Percentiles rank a stretch among this genome's conserved stretches.
Conservation (phyloP, 192 early-diverging fungal species). For the Jimgerdemannia flammicorona region DNA sequence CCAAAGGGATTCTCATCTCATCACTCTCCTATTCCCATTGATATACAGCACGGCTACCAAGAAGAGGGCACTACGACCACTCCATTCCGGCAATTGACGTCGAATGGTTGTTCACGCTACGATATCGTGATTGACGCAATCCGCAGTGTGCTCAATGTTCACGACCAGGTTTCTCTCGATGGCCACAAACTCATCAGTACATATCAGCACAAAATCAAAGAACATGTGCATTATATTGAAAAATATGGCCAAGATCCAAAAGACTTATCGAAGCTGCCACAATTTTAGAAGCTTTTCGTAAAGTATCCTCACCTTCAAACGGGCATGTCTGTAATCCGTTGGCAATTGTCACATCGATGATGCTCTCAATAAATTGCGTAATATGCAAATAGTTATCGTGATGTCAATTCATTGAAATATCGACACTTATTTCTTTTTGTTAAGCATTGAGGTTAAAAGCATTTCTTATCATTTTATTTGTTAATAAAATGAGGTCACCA, state of each 20-base stretch:
- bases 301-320: no score
- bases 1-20: no score
- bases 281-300: neutral
- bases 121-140: constrained; percentile 35
- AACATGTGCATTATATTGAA: constrained; percentile 33
- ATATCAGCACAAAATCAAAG: constrained; percentile 20
- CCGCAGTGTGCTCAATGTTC: neutral
- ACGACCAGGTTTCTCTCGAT: constrained; percentile 14
- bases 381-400: no score
- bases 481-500: no score
- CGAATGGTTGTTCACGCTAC: constrained; percentile 29
- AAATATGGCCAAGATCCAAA: constrained; percentile 30
- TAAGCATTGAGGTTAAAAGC: no score
- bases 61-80: constrained; percentile 46
- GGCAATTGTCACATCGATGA: neutral
- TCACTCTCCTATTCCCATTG: no score
- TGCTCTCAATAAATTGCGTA: neutral
- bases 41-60: constrained; percentile 31
- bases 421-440: no score
- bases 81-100: constrained; percentile 39
- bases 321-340: neutral
- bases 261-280: neutral
- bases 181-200: constrained; percentile 20
- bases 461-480: no score
- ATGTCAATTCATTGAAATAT: no score